These are phyloP conservation scores for Cenchrus americanus DNA, from an alignment of 176 grass and related monocot genomes.

Conservation along the genomic window DNA sequence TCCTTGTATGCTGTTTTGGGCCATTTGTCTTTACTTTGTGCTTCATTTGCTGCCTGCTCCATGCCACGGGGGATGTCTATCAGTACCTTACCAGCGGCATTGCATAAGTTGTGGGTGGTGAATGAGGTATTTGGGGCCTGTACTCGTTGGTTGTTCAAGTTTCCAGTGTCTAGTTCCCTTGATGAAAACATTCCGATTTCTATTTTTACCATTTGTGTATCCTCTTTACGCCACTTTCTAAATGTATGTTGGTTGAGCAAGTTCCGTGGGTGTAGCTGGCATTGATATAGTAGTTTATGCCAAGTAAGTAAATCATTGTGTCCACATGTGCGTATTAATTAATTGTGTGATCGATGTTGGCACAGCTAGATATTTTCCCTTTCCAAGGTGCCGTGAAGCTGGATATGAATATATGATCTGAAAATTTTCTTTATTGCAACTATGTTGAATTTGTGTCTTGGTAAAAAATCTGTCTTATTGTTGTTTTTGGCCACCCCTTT, in stretches of 20 bases:
- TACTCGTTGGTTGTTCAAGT: neutral
- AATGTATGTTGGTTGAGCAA: neutral
- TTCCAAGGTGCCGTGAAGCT: neutral
- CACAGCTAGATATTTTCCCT: constrained; percentile 8
- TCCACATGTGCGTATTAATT: constrained; percentile 10
- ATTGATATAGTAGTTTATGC: neutral
- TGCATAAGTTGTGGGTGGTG: neutral
- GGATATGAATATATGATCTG: constrained; percentile 21
- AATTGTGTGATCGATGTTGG: constrained; percentile 23
- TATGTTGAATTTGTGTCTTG: constrained; percentile 6
- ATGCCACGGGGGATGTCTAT: neutral
- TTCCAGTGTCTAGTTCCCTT: neutral
- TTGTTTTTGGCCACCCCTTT: constrained; percentile 10
- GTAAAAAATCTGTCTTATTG: constrained; percentile 10
- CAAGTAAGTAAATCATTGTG: constrained; percentile 21
- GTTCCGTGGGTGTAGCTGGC: neutral
- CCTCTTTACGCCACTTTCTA: neutral
- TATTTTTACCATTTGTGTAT: neutral
- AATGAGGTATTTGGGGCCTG: neutral
- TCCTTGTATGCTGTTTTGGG: neutral
- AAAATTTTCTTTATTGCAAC: neutral
- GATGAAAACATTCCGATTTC: neutral
- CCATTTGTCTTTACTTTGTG: neutral
- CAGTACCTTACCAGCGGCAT: neutral
- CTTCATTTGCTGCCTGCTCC: neutral